Base-by-base conservation (phyloP, 2,329 filamentous ascomycete species). In the Didymosphaeria variabile region DNA sequence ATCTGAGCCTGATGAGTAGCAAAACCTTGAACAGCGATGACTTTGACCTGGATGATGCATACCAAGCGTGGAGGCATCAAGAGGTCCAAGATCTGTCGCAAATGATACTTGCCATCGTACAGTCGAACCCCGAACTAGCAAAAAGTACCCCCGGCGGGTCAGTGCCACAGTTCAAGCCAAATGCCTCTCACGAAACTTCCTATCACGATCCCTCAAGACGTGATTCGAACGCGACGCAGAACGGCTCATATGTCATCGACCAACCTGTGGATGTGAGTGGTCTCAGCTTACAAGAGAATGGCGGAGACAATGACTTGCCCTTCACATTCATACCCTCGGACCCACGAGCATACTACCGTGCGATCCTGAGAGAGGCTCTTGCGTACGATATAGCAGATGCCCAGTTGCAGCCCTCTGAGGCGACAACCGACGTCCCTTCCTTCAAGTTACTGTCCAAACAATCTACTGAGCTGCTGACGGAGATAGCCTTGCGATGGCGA, bases 281-380 rank as follows among this genome's bases (percentile, higher is more conserved):
- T 15, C 82, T 95, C 63, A 89, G 88, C 31, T 78, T 93, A 32
- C 85, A 78, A 49, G 82, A 85, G 55, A 74, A 80, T 78, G 57
- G 79, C 69, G 80, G 83, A 49, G 79, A 81, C 51, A 81, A 80
- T 65, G 86, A 90, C 68, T 81, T 88, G 51, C 86, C 89, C 53
- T 98, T 94, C 76, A 95, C 91, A 0, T 99, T 94, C 75, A 96
- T 97, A 61, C 95, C 95, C 34, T 84, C 90, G 36, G 92, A 97
- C 66, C 87, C 94, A 32, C 87, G 94, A 69, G 86, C 88, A 9
- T 94, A 91, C 74, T 97, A 97, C 80, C 91, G 92, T 73, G 89
- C 90, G 58, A 90, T 97, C 62, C 80, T 97, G 55, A 88, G 90
- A 68, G 90, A 93, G 75, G 90, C 92, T 34, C 84, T 97, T 45